These are phyloP conservation scores for Komagataella populi DNA, from an alignment of 805 yeast genomes.

Conservation along the genomic window DNA sequence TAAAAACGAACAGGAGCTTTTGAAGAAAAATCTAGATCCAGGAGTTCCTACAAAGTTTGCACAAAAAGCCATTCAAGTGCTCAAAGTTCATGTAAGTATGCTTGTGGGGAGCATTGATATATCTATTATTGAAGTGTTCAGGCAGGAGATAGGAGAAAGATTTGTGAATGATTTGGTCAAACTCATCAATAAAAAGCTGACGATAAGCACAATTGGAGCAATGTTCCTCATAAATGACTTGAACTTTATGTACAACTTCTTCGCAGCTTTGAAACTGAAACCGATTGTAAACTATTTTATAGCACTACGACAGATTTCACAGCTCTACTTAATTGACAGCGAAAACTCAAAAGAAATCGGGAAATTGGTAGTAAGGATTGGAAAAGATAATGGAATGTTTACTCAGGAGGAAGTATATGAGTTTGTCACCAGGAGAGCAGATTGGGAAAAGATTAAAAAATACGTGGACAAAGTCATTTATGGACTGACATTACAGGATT, in stretches of 20 bases:
- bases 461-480: slow-evolving; percentile 93
- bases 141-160: slow-evolving; percentile 86
- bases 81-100: slow-evolving; percentile 56
- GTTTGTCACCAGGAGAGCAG: slow-evolving; percentile 75
- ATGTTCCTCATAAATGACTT: slow-evolving; percentile 69
- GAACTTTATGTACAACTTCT: slow-evolving; percentile 65
- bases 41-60: slow-evolving; percentile 5
- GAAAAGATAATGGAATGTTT: slow-evolving; percentile 79
- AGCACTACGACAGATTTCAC: slow-evolving; percentile 76
- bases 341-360: slow-evolving; percentile 69
- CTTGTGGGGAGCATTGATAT: slow-evolving; percentile 77
- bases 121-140: slow-evolving; percentile 80
- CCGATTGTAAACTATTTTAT: slow-evolving; percentile 65
- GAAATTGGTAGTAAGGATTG: slow-evolving; percentile 65
- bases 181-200: slow-evolving; percentile 51
- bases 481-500: slow-evolving; percentile 75
- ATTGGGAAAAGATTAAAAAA: slow-evolving; percentile 65
- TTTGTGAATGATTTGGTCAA: slow-evolving; percentile 68
- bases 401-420: slow-evolving; percentile 91
- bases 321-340: slow-evolving; percentile 58
- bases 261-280: slow-evolving; percentile 46
- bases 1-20: slow-evolving; percentile 4
- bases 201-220: slow-evolving; percentile 74
- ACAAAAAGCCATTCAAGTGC: slow-evolving; percentile 16
- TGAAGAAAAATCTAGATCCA: slow-evolving; percentile 1